Evolutionary conservation across 1,284 basidiomycete genomes (phyloP), one percentile per base, ranked within the genome.

Genomic region (Calocybe gambosa): DNA sequence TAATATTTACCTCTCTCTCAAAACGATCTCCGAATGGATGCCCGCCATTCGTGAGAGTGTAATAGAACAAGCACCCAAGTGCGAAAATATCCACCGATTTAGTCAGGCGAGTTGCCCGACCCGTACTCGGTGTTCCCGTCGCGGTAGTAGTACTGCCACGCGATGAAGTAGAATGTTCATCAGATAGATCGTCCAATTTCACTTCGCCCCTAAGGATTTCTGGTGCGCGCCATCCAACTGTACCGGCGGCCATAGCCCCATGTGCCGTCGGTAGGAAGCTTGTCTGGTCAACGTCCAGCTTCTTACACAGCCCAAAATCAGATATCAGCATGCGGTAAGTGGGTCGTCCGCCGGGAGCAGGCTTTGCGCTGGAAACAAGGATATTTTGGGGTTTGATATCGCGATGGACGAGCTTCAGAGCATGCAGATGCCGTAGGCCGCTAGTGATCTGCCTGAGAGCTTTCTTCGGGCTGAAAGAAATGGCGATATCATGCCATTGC

Each of bases 351-450:
- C 69, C 67, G 26, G 50, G 52, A 46, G 59, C 57, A 50, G 76
- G 71, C 59, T 84, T 85, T 13, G 80, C 78, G 19, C 72, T 69
- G 5, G 88, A 90, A n/a, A 98, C 79, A 6, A 99, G 77, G 47
- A 99, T 98, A 61, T 99, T 99, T 66, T 96, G 94, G 3, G 95
- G 95, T 62, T 99, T 99, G 67, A 99, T 96, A 63, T 99, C 95
- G 21, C 96, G 83, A 69, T 99, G 96, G 18, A 99, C 85, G 54
- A 99, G 91, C 67, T 96, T 97, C 58, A 99, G 80, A 19, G 81
- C 88, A 62, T 99, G 95, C 7, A 99, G 73, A 65, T 98, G 93
- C 45, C 85, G 78, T 46, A 99, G 64, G 2, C 95, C 95, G 10
- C 84, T 80, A 0, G 93, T 83, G 51, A 99, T 88, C 65, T 99